phyloP scores from a whole-genome alignment of 192 early-diverging fungal species.

The Gonapodya prolifera region DNA sequence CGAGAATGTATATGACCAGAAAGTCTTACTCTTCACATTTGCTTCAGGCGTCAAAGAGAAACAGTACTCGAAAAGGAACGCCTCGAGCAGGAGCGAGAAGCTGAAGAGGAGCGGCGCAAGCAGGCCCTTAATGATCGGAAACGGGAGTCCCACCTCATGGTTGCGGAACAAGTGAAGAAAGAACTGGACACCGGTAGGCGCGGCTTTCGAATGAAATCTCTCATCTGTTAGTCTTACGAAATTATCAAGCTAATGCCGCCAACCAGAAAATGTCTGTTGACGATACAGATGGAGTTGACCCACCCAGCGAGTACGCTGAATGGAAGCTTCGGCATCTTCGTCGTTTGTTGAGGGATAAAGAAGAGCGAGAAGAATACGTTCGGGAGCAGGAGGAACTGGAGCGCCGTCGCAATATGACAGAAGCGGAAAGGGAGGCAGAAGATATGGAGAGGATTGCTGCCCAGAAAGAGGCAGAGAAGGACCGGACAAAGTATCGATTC shows the following conservation, averaged over 20 bases:
- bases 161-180: constrained; percentile 54
- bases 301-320: constrained; percentile 73
- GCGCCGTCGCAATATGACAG: constrained; percentile 65
- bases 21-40: not conserved
- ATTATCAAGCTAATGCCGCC: not conserved
- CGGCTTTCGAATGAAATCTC: constrained; percentile 13
- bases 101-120: constrained; percentile 37
- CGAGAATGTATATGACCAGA: not conserved
- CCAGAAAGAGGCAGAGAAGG: constrained; percentile 39
- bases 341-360: constrained; percentile 78
- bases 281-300: constrained; percentile 83
- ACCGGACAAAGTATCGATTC: constrained; percentile 40
- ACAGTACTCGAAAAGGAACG: constrained; percentile 44
- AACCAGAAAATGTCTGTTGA: constrained; percentile 45
- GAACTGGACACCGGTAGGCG: constrained; percentile 41
- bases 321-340: constrained; percentile 86
- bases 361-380: constrained; percentile 55
- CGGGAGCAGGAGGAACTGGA: constrained; percentile 67
- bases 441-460: constrained; percentile 54
- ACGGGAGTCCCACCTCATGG: constrained; percentile 60
- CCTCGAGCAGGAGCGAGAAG: constrained; percentile 35
- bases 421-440: constrained; percentile 55
- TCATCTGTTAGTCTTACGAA: not conserved
- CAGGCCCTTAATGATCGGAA: constrained; percentile 46
- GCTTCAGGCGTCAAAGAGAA: constrained; percentile 39